These are phyloP conservation scores for Fusarium kyushuense DNA, from an alignment of 2,329 filamentous ascomycete genomes.

Conservation along the genomic window DNA sequence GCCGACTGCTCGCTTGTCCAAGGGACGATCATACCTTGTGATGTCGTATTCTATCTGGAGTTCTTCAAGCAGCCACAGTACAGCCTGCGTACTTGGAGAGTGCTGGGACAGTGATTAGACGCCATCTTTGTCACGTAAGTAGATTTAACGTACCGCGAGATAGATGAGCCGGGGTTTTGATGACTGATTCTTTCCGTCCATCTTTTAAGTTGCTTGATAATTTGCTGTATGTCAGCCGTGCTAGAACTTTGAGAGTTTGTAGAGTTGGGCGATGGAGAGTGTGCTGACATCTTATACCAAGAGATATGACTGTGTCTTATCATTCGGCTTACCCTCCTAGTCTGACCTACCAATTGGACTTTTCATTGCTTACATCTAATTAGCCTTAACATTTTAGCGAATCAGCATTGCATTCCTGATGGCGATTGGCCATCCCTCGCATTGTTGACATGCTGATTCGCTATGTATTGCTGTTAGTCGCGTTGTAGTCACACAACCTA, in stretches of 20 bases:
- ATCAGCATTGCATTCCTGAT: background rate
- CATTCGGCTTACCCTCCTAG: background rate
- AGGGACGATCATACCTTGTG: background rate
- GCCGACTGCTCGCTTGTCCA: background rate
- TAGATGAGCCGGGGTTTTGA: background rate
- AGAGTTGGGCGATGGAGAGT: no score
- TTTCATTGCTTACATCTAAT: background rate
- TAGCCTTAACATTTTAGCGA: background rate
- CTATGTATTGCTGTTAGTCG: background rate
- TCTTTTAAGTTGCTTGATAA: accelerated
- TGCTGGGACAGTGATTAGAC: background rate
- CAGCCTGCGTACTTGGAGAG: background rate
- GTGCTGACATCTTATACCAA: background rate
- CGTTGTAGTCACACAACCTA: no score
- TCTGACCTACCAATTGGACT: background rate
- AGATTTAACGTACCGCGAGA: background rate
- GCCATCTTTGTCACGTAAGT: no score
- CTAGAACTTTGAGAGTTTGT: accelerated
- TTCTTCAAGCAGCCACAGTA: background rate
- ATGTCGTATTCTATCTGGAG: background rate
- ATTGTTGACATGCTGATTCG: background rate
- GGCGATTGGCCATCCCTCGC: background rate
- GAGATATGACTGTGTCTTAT: background rate
- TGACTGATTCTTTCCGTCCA: background rate
- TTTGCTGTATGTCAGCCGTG: no score